Conservation (phyloP, 306 rosid genomes). For the Myrica gale region DNA sequence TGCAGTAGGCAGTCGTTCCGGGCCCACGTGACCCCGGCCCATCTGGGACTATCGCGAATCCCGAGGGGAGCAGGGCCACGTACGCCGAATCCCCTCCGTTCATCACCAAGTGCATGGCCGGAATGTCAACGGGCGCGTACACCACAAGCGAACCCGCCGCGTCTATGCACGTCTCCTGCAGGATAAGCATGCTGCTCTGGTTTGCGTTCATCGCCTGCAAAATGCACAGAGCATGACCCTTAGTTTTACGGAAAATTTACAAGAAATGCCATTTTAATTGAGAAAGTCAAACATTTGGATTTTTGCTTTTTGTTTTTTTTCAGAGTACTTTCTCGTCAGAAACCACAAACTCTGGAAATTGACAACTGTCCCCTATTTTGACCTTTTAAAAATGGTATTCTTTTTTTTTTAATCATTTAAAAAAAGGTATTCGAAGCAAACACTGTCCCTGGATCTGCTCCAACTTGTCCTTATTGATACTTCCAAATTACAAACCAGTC, state of each 20-base stretch:
- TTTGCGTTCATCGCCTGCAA: conserved; percentile 72
- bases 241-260: background rate
- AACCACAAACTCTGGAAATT: conserved; percentile 24
- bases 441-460: conserved; percentile 20
- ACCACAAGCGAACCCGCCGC: conserved; percentile 87
- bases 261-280: conserved; percentile 20
- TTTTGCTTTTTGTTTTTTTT: background rate
- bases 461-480: conserved; percentile 38
- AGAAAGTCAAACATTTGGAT: background rate
- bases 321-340: conserved; percentile 14
- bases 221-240: background rate
- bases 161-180: conserved; percentile 92
- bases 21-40: conserved; percentile 62
- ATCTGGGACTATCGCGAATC: conserved; percentile 83
- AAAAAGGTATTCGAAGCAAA: conserved; percentile 41
- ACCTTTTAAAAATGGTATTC: too few species aligned
- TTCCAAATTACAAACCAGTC: conserved; percentile 57
- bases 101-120: conserved; percentile 98
- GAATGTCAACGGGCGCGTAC: conserved; percentile 96
- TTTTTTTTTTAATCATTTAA: too few species aligned
- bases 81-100: conserved; percentile 96
- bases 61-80: conserved; percentile 82
- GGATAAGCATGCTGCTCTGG: conserved; percentile 91
- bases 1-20: background rate
- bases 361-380: conserved; percentile 48